Conservation (phyloP, 1,284 basidiomycete species). For the Phellinidium pouzarii region DNA sequence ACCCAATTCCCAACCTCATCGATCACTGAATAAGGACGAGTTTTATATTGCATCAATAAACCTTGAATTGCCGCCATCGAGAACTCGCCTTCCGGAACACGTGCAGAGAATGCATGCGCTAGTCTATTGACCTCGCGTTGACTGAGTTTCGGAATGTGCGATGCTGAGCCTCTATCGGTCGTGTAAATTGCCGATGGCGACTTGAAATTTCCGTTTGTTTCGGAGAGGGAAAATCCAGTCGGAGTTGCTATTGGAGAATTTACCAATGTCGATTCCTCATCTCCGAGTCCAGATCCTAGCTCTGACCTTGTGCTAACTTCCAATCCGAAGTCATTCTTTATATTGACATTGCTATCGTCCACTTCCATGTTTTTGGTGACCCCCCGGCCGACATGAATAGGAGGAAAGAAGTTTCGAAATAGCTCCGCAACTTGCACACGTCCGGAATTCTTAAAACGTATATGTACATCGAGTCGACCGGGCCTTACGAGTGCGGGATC, state of each 20-base stretch:
- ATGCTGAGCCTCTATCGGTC: slow-evolving; percentile 20
- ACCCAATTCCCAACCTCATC: slow-evolving; percentile 42
- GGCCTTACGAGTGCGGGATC: slow-evolving; percentile 72
- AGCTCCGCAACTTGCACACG: slow-evolving; percentile 57
- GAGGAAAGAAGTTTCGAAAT: slow-evolving; percentile 61
- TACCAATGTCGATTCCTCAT: not conserved
- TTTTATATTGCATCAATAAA: slow-evolving; percentile 67
- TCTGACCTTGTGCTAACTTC: slow-evolving; percentile 1
- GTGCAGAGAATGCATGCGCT: slow-evolving; percentile 49
- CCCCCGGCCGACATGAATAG: slow-evolving; percentile 17
- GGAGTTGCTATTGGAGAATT: not conserved
- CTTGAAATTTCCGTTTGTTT: not conserved
- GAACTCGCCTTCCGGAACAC: slow-evolving; percentile 56
- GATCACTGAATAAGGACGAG: slow-evolving; percentile 50
- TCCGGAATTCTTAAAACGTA: slow-evolving; percentile 66
- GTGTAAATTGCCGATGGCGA: not conserved
- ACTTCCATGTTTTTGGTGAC: slow-evolving; percentile 17
- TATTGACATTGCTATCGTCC: too few relatives aligned
- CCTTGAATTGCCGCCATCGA: slow-evolving; percentile 74
- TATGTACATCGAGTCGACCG: slow-evolving; percentile 73
- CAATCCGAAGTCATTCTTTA: too few relatives aligned
- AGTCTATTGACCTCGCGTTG: slow-evolving; percentile 33
- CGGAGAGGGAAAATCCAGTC: not conserved
- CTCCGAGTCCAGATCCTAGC: not conserved
- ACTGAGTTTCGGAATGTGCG: slow-evolving; percentile 28